Base-by-base conservation (phyloP, 345 rosid species). In the Mallotus nudiflorus region DNA sequence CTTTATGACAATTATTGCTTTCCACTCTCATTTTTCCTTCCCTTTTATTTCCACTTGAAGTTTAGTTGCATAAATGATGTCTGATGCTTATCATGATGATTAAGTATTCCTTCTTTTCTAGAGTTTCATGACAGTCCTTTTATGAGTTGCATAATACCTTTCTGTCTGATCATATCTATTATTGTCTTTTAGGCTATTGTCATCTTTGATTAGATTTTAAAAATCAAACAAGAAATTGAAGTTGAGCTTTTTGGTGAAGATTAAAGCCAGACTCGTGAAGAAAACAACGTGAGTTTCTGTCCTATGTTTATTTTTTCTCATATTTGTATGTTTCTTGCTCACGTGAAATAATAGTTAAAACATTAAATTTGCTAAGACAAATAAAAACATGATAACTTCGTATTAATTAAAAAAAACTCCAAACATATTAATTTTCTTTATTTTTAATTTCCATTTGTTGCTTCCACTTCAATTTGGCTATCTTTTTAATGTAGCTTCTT, bases 181-280 rank as follows among this genome's bases (percentile, higher is more conserved):
- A 40, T 50, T 45, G 58, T 65, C 53, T 65, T 45, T 19, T 65
- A 91, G 97, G 76, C 63, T 48, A 75, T 67, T 62, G 84, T 86
- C 69, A 73, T 86, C 69, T 71, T 80, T 59, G 97, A 86, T 29
- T 89, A 92, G 45, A 83, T 95, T 62, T 65, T 89, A 73, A 92
- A 84, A 73, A 78, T 87, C 62, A 87, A 78, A 70, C 75, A 68
- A 64, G 97, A 92, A 65, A 87, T n/a, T n/a, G n/a, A 86, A n/a
- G 74, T 82, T 72, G 96, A 92, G 64, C 74, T 92, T 53, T 86
- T 85, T 69, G 92, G 93, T 14, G 91, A 89, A 82, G 97, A 89
- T 63, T 89, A 85, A 74, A 85, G 48, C 82, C 86, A 96, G 97
- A 78, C 77, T 40, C 90, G 70, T 57, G 79, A 73, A 18, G 97